These are phyloP conservation scores for Lactuca saligna DNA, from an alignment of 129 eudicot genomes.

Conservation along the genomic window DNA sequence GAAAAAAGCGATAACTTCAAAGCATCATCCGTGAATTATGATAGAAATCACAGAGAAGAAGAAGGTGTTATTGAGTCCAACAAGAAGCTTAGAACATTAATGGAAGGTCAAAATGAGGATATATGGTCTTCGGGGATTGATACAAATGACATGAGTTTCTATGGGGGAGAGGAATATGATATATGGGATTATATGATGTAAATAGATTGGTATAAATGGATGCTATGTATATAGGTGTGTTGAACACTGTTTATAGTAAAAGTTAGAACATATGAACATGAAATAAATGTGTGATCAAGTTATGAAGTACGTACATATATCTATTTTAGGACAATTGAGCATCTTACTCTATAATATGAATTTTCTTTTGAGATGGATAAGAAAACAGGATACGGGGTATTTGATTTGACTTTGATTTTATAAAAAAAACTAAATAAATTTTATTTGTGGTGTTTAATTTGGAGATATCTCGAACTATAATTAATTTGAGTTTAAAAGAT, in stretches of 20 bases:
- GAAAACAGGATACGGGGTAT: too few species aligned
- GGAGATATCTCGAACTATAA: too few species aligned
- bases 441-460: too few species aligned
- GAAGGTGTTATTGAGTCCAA: conserved; percentile 15
- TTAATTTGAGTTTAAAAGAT: too few species aligned
- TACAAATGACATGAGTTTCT: conserved; percentile 20
- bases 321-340: too few species aligned
- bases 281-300: not conserved
- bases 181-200: conserved; percentile 25
- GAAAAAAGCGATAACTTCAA: conserved; percentile 10
- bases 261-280: not conserved
- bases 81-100: conserved; percentile 21
- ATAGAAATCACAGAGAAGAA: conserved; percentile 25
- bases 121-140: not conserved
- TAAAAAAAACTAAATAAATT: too few species aligned
- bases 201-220: conserved; percentile 10
- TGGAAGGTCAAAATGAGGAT: conserved; percentile 21
- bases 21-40: not conserved
- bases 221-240: conserved; percentile 12
- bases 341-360: too few species aligned
- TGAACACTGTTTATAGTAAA: not conserved
- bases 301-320: not conserved
- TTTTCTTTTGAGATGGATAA: too few species aligned
- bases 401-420: too few species aligned
- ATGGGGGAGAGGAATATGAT: conserved; percentile 15